Base-by-base conservation (phyloP, 2,329 filamentous ascomycete genomes). In the Microcyclospora tardicrescens region DNA sequence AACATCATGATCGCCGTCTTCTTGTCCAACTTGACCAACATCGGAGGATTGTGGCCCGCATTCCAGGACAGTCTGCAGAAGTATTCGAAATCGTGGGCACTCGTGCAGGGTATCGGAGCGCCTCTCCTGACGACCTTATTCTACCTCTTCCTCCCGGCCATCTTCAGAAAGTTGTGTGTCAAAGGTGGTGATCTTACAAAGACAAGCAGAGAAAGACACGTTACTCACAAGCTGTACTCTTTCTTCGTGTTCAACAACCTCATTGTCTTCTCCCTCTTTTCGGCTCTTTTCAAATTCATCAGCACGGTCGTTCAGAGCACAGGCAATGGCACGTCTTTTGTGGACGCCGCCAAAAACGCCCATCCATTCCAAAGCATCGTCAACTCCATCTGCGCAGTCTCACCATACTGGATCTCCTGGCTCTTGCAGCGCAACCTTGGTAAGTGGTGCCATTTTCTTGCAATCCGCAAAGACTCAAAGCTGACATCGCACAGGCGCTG, bases 221-320 rank as follows among this genome's bases (percentile, higher is more conserved):
- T 98, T 37, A 72, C 91, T 42, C 79, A 77, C 45, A 93, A 93
- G 61, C 72, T 98, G 2, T 98, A 93, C 62, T 74, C 83, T 13
- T 98, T 98, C 66, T 98, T 98, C 61, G 75, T 95, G 37, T 86
- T 98, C 69, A 98, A 98, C 72, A 96, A 96, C 56, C 63, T 98
- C 39, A 68, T 98, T 48, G 79, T 96, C 41, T 96, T 96, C 61
- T 95, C 87, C 10, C 68, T 94, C 11, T 96, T 96, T 61, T 84
- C 83, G 33, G 78, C 84, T 1, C 63, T 86, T 12, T 95, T 84
- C 77, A 67, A 68, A 1, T 86, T 87, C 51, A 67, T 86, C 8
- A 64, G 77, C 1, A 67, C 67, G 4, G 76, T 93, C 29, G 65
- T 87, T 34, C 56, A 73, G 2, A 63, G 71, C 33, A 75, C 75